phyloP scores from a whole-genome alignment of 192 early-diverging fungal species.

The Coemansia sp. region DNA sequence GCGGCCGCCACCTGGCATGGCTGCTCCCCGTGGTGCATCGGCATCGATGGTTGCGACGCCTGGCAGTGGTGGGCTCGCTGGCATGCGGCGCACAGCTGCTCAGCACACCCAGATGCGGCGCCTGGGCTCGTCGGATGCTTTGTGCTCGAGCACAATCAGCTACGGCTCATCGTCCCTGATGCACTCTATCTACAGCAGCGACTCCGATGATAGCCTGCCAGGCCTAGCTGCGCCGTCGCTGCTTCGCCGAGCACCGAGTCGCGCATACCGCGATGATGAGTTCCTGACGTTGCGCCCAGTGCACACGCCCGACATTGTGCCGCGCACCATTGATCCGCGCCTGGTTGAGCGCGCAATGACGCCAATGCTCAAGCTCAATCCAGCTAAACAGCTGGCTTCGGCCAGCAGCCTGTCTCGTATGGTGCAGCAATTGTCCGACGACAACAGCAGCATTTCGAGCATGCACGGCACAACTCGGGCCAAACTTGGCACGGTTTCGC shows the following conservation, averaged over 20 bases:
- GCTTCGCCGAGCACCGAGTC: background rate
- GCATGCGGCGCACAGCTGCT: background rate
- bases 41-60: background rate
- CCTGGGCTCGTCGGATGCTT: conserved; percentile 3
- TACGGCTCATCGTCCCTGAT: conserved; percentile 1
- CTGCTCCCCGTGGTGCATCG: conserved; percentile 1
- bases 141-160: conserved; percentile 8
- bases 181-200: conserved; percentile 4
- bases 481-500: background rate
- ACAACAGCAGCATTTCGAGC: conserved; percentile 7
- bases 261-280: conserved; percentile 23
- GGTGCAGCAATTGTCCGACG: conserved; percentile 6
- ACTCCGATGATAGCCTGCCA: conserved; percentile 16
- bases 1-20: background rate
- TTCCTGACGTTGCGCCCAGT: conserved; percentile 52
- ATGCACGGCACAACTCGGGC: background rate
- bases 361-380: conserved; percentile 52
- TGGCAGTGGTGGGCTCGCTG: background rate
- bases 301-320: conserved; percentile 51
- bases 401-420: conserved; percentile 13
- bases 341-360: conserved; percentile 55
- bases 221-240: background rate
- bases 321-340: conserved; percentile 43
- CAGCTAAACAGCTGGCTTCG: conserved; percentile 10
- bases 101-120: conserved; percentile 6